A percentile compares a stretch with the other conserved stretches of the same genome.
Conservation (phyloP, 495 filamentous ascomycete species). For the Chaetomium cochliodes region DNA sequence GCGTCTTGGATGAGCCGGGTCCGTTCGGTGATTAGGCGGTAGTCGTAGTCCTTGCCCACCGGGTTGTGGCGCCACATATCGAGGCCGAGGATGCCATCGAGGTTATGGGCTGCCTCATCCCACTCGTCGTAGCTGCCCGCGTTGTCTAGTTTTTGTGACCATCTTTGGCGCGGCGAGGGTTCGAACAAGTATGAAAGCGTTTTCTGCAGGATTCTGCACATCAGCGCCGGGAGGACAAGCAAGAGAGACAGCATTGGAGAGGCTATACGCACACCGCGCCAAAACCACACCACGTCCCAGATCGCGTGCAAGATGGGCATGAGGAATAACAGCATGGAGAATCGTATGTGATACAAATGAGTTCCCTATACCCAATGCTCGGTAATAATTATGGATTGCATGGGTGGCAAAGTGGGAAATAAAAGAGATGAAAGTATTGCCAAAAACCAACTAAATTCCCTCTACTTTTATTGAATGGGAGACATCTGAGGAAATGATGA, state of each 20-base stretch:
- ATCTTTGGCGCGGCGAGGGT: constrained; percentile 52
- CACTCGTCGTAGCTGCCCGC: constrained; percentile 77
- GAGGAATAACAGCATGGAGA: not conserved
- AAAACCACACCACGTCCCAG: not conserved
- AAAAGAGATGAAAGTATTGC: not conserved
- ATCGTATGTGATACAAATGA: not conserved
- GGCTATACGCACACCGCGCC: not conserved
- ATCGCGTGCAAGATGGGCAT: not conserved
- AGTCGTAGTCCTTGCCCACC: constrained; percentile 82
- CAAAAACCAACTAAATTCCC: not conserved
- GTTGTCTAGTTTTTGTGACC: constrained; percentile 58
- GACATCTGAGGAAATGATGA: too few relatives aligned
- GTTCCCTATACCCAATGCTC: not conserved
- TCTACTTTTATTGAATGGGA: not conserved
- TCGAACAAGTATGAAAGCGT: constrained; percentile 49
- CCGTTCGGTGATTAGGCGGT: constrained; percentile 77
- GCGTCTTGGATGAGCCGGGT: constrained; percentile 68
- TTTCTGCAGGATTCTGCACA: constrained; percentile 16
- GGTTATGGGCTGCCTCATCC: constrained; percentile 73
- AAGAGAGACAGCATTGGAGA: too few relatives aligned
- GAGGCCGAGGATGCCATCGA: constrained; percentile 74
- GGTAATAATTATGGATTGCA: not conserved
- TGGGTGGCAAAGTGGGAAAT: not conserved
- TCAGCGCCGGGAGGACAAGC: too few relatives aligned
- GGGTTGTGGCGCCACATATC: constrained; percentile 86